phyloP scores from a whole-genome alignment of 345 rosid genomes.

The Lumnitzera racemosa region DNA sequence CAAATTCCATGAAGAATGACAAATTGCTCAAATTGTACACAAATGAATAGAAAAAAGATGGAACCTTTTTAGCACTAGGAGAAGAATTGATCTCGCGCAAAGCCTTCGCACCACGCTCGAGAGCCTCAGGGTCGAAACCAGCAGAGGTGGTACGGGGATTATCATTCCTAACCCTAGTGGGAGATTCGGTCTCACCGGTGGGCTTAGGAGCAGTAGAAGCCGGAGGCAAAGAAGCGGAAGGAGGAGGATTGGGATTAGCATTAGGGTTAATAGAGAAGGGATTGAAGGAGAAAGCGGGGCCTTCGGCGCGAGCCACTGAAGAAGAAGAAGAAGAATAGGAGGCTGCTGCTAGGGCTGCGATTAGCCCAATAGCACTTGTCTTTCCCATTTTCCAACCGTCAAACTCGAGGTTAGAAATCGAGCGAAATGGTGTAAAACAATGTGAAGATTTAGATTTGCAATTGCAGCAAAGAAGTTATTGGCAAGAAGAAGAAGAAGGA shows the following conservation, averaged over 20 bases:
- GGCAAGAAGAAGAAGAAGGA: too few species aligned
- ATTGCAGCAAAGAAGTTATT: too few species aligned
- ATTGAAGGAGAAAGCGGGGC: constrained; percentile 41
- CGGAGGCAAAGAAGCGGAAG: constrained; percentile 25
- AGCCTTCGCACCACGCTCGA: constrained; percentile 80
- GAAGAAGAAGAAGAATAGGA: constrained; percentile 24
- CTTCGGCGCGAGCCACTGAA: constrained; percentile 49
- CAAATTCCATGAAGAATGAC: neutral
- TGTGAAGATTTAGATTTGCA: too few species aligned
- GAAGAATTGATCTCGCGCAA: constrained; percentile 59
- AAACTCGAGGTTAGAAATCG: too few species aligned
- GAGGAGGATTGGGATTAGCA: constrained; percentile 1
- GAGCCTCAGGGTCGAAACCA: constrained; percentile 89
- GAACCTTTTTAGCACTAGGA: constrained; percentile 72
- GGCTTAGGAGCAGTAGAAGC: constrained; percentile 27
- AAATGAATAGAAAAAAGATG: neutral
- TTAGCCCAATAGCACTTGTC: constrained; percentile 58
- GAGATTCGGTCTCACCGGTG: constrained; percentile 11
- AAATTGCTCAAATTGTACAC: neutral
- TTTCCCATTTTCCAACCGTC: constrained; percentile 16
- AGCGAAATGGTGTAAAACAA: too few species aligned
- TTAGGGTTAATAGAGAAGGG: constrained; percentile 30
- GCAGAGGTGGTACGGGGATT: constrained; percentile 76
- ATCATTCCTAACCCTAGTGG: constrained; percentile 47
- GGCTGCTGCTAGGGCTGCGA: constrained; percentile 67